These are phyloP conservation scores for Lagenidium giganteum DNA, from an alignment of 352 stramenopile species.

Conservation along the genomic window DNA sequence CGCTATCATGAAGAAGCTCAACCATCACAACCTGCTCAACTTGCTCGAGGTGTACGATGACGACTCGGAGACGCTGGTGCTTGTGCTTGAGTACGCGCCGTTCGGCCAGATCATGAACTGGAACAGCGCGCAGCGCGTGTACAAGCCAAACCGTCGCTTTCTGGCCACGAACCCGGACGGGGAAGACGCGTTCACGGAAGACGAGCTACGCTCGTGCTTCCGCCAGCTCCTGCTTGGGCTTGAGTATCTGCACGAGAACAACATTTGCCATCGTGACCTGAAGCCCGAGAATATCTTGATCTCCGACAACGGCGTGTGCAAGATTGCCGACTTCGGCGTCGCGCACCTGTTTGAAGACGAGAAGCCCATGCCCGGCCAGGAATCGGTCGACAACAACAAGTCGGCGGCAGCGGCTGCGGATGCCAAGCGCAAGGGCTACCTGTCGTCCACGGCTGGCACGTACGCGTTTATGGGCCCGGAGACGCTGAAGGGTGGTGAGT, in stretches of 20 bases:
- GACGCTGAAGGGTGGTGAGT: constrained; percentile 73
- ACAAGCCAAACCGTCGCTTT: constrained; percentile 26
- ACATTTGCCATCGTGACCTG: constrained; percentile 83
- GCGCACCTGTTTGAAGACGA: constrained; percentile 79
- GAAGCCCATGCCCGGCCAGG: constrained; percentile 4
- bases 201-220: constrained; percentile 53
- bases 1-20: constrained; percentile 87
- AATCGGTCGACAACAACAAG: constrained; percentile 13
- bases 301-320: constrained; percentile 55
- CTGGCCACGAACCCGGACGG: constrained; percentile 5
- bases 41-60: constrained; percentile 83
- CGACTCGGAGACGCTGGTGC: constrained; percentile 74
- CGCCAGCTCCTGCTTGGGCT: constrained; percentile 72
- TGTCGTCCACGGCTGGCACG: constrained; percentile 75
- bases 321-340: constrained; percentile 85
- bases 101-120: constrained; percentile 84
- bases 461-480: constrained; percentile 85
- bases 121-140: constrained; percentile 47
- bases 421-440: constrained; percentile 61
- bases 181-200: constrained; percentile 45
- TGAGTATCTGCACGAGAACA: constrained; percentile 82
- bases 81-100: constrained; percentile 83
- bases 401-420: constrained; percentile 3
- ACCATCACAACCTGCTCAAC: constrained; percentile 72
- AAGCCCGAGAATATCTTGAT: constrained; percentile 86